Evolutionary conservation across 2,329 filamentous ascomycete species (phyloP), one percentile per base, ranked within the genome.

Genomic region (Exophiala sp.): DNA sequence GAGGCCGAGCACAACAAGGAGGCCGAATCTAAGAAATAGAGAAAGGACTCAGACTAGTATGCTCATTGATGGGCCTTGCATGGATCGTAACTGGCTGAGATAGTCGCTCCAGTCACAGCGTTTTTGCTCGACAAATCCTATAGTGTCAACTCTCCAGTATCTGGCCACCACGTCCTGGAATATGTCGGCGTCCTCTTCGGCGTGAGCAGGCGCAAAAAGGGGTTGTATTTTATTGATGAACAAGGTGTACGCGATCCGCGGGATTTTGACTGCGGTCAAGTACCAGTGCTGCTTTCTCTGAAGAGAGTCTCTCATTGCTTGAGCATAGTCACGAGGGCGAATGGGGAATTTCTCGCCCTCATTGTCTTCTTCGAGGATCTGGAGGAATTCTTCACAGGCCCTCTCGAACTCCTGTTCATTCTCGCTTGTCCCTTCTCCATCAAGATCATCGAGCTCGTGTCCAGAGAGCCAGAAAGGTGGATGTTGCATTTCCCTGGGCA

Each of bases 391-490:
- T 8, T 53, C 34, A 42, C 58, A 48, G 2, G 39, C 41, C 10
- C 50, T 8, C 1, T 38, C 40, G 19, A 59, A 62, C 14, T 19
- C 14, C 7, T 53, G 29, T 4, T 38, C 32, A 6, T 37, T 46
- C 23, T 43, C 40, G 29, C 10, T 3, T 29, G 21, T 43, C 2
- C 40, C 40, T 16, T 49, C 23, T 23, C 40, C 46, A 14, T 43
- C 23, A 29, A 43, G 23, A 34, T 49, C 46, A 16, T 49, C 46
- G 56, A 48, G n/a, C 53, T 39, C 8, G 59, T n/a, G 5, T 53
- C 39, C 21, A 14, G 60, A 58, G 1, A 62, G 43, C 61, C 62
- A 65, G 29, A 53, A 56, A 8, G 61, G 63, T 63, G 59, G 2
- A 56, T 40, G 38, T 43, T 32, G 46, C 40, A 43, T 43, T 42